Evolutionary conservation across 768 basidiomycete species (phyloP).

Genomic region (Russula abietina): DNA sequence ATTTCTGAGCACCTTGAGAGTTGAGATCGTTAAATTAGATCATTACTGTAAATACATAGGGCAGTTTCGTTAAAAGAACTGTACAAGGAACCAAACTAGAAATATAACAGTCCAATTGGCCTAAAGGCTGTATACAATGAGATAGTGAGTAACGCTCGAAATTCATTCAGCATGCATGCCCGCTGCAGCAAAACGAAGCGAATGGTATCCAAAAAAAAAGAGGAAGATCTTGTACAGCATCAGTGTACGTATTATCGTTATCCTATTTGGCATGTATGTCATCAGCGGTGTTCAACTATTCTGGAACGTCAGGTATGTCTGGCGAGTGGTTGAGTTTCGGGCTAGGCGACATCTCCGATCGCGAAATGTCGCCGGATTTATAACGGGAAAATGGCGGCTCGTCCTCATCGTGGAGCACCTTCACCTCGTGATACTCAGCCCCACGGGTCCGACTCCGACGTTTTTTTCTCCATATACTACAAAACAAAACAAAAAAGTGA

Average conservation of each 20-base stretch:
- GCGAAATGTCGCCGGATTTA: neutral
- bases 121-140: neutral
- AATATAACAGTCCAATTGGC: neutral
- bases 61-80: too few relatives aligned
- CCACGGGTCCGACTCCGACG: slow-evolving; percentile 4
- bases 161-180: neutral
- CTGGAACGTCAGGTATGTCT: neutral
- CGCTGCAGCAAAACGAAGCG: neutral
- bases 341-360: neutral
- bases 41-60: too few relatives aligned
- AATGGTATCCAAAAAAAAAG: neutral
- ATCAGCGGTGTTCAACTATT: neutral
- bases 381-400: slow-evolving; percentile 1
- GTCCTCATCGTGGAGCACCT: slow-evolving; percentile 1
- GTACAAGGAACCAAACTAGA: neutral
- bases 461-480: slow-evolving; percentile 21
- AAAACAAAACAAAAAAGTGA: neutral
- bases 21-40: too few relatives aligned
- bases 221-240: neutral
- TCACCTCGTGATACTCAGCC: slow-evolving; percentile 7
- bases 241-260: neutral
- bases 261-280: too few relatives aligned
- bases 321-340: neutral
- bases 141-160: neutral
- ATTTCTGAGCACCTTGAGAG: too few relatives aligned